Evolutionary conservation across 805 yeast genomes (phyloP), one percentile per base, ranked within the genome.

Genomic region (Kuraishia hungarica): DNA sequence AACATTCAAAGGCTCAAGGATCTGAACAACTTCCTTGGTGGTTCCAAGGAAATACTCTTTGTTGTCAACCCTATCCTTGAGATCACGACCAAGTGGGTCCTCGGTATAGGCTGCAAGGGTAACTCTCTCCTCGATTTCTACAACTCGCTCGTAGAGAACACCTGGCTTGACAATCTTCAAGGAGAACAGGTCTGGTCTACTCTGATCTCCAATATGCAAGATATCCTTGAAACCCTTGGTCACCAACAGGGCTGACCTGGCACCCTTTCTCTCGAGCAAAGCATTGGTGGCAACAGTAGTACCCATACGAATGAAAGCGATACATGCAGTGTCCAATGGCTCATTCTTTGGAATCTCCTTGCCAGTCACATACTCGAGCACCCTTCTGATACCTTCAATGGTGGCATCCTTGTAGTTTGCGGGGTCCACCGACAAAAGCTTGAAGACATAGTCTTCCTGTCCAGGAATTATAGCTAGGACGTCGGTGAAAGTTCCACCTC

Each of bases 271-370:
- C 65, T 93, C 98, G 56, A 93, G 75, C 39, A 94, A 77, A 1
- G 98, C 97, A 71, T 93, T 93, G 5, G 98, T 93, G 1, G 98
- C 98, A 10, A 91, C 94, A 0, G 97, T 92, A 2, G 97, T 91
- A 2, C 97, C 97, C 87, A 92, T 84, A 55, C 96, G 75, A 51
- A 91, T 82, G 51, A 84, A 79, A 54, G 81, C 82, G 39, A 90
- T 87, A 2, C 70, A 69, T 2, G 83, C 76, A 1, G 89, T 77
- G 56, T 86, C 89, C 57, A 91, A 69, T 2, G 81, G 83, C 43
- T 68, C 67, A 8, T 81, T 80, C 53, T 88, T 75, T 2, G 91
- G 85, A 53, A 87, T 87, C 13, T 64, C 52, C 5, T 65, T 67
- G 1, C 80, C 78, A 1, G 82, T 78, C 57, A 81, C 80, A 23